These are phyloP conservation scores for Globisporangium splendens DNA, from an alignment of 352 stramenopile species.

Conservation along the genomic window DNA sequence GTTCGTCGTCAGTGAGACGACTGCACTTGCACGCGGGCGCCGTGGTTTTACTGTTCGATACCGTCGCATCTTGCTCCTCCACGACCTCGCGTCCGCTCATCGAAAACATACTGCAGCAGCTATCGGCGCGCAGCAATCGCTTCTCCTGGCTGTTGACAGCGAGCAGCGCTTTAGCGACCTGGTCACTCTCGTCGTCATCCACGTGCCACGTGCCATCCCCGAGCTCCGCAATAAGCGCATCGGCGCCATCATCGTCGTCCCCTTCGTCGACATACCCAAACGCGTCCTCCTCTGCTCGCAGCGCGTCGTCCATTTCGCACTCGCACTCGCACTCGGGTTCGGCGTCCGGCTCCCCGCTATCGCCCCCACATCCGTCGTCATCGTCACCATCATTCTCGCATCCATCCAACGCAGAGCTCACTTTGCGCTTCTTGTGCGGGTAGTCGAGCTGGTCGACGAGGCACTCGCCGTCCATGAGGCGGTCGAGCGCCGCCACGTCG, in stretches of 20 bases:
- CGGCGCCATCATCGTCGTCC: conserved; percentile 24
- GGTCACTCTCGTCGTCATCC: conserved; percentile 26
- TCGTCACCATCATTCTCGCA: not conserved
- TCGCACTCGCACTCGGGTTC: conserved; percentile 5
- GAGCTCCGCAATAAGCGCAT: conserved; percentile 36
- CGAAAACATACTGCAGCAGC: conserved; percentile 16
- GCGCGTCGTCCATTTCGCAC: conserved; percentile 1
- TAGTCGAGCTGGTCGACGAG: conserved; percentile 37
- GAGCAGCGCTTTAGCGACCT: conserved; percentile 7
- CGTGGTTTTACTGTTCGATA: too few species aligned
- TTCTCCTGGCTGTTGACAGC: conserved; percentile 18
- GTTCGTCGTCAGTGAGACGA: conserved; percentile 6
- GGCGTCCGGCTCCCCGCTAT: conserved; percentile 12
- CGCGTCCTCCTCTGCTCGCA: conserved; percentile 6
- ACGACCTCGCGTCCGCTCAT: conserved; percentile 3
- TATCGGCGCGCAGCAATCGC: conserved; percentile 21
- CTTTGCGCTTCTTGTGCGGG: conserved; percentile 22
- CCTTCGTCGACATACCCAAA: not conserved
- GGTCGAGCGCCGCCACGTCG: conserved; percentile 26
- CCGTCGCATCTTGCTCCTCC: not conserved
- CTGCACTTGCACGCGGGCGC: not conserved
- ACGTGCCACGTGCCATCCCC: conserved; percentile 21
- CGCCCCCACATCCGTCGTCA: not conserved
- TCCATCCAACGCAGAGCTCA: conserved; percentile 4
- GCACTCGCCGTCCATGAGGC: conserved; percentile 41